phyloP scores from a whole-genome alignment of 257 asterid genomes.

The Fraxinus excelsior region DNA sequence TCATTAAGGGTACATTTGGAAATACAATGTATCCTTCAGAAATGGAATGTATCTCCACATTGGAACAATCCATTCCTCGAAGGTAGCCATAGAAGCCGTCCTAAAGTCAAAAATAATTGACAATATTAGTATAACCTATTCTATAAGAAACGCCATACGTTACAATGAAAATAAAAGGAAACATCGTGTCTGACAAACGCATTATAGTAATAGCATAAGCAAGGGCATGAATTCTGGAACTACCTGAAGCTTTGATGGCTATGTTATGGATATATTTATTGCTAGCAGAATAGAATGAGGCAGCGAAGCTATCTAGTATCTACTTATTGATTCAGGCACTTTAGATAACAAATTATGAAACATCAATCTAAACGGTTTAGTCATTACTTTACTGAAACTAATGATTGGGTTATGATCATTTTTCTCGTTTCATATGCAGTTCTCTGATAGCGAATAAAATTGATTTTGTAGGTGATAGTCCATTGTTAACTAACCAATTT shows the following conservation, averaged over 20 bases:
- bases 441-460: not conserved
- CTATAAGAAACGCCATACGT: not conserved
- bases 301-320: not conserved
- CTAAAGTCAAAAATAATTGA: constrained; percentile 41
- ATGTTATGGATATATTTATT: constrained; percentile 7
- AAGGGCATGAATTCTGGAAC: not conserved
- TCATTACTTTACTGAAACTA: not conserved
- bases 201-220: not conserved
- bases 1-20: constrained; percentile 94
- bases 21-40: constrained; percentile 93
- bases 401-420: not conserved
- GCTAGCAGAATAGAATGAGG: not conserved
- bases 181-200: not conserved
- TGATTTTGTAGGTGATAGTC: constrained; percentile 13
- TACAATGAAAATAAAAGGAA: not conserved
- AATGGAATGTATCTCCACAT: constrained; percentile 90
- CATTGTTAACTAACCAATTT: constrained; percentile 1
- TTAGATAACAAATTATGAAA: not conserved
- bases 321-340: not conserved
- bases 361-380: not conserved
- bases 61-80: constrained; percentile 74
- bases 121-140: not conserved
- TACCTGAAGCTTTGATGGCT: not conserved
- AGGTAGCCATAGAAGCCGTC: constrained; percentile 83
- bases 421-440: not conserved